Base-by-base conservation (phyloP, 495 filamentous ascomycete genomes). In the Delitschia confertaspora region DNA sequence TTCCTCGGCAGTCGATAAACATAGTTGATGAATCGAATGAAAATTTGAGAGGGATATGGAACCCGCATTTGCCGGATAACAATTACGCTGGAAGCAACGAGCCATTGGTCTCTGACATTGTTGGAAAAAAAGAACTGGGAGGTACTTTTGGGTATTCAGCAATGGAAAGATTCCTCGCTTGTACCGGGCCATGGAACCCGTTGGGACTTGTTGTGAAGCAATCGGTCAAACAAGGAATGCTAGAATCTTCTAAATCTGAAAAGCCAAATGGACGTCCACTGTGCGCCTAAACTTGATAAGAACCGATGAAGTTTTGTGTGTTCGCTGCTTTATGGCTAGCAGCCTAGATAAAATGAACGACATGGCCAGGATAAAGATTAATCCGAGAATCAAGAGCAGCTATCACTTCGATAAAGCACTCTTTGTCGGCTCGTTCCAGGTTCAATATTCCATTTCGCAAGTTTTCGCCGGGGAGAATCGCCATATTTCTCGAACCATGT, bases 401-500 rank as follows among this genome's bases (percentile, higher is more conserved):
- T 49, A 22, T 49, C 29, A 4, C 32, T 49, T 9, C 46, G 46
- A 23, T 14, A 49, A 7, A 49, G 16, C 6, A 49, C 29, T 16
- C 46, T 48, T 18, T 49, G 38, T n/a, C 46, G 42, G 11, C 20
- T 44, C 17, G 46, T 39, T 2, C 46, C 46, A 8, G 46, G 38
- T 19, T 27, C 29, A 13, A 44, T 19, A 32, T 44, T 49, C 46
- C 46, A 49, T 13, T 30, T 43, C 6, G 46, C 39, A 49, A 49
- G 35, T 24, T 49, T 49, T 13, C 46, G 11, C 13, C 46, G 16
- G 13, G 42, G 38, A n/a, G 37, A 43, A n/a, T 49, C 38, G 4
- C 46, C 46, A 29, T 49, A 49, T 30, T 49, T 49, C 39, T 49
- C 46, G 21, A 44, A 43, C 41, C 41, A 44, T 4, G 41, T 44